Evolutionary conservation across 768 basidiomycete genomes (phyloP).

Genomic region (Asterophora lycoperdoides): DNA sequence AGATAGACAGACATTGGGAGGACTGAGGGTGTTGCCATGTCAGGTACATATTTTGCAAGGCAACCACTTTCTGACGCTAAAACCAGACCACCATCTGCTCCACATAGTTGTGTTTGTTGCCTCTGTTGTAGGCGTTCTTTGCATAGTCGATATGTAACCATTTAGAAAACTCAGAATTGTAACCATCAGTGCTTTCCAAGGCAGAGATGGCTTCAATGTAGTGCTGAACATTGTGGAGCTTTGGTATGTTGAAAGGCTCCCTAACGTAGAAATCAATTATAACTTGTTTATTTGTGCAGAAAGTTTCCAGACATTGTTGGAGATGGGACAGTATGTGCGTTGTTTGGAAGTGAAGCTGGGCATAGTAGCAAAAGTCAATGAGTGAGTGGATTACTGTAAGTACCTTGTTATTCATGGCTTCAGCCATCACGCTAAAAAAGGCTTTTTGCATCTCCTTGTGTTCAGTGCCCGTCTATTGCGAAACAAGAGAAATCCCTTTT

Average conservation of each 20-base stretch:
- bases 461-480: too few species aligned
- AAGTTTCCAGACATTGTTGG: too few species aligned
- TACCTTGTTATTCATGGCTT: constrained; percentile 20
- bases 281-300: too few species aligned
- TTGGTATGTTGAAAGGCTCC: constrained; percentile 36
- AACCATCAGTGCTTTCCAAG: too few species aligned
- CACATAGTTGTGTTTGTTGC: constrained; percentile 28
- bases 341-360: constrained; percentile 1
- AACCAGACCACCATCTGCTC: too few species aligned
- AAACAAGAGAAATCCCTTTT: too few species aligned
- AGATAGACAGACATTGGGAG: too few species aligned
- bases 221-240: constrained; percentile 30
- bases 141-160: neutral
- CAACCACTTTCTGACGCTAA: too few species aligned
- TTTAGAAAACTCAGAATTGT: too few species aligned
- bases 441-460: too few species aligned
- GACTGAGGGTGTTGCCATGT: neutral
- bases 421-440: constrained; percentile 23
- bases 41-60: neutral
- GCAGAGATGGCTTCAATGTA: too few species aligned
- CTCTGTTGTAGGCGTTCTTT: constrained; percentile 19
- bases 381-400: constrained; percentile 20
- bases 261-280: constrained; percentile 20
- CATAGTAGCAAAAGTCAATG: constrained; percentile 24
- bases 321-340: constrained; percentile 27